Evolutionary conservation across 345 rosid genomes (phyloP).

Genomic region (Salix caprea): DNA sequence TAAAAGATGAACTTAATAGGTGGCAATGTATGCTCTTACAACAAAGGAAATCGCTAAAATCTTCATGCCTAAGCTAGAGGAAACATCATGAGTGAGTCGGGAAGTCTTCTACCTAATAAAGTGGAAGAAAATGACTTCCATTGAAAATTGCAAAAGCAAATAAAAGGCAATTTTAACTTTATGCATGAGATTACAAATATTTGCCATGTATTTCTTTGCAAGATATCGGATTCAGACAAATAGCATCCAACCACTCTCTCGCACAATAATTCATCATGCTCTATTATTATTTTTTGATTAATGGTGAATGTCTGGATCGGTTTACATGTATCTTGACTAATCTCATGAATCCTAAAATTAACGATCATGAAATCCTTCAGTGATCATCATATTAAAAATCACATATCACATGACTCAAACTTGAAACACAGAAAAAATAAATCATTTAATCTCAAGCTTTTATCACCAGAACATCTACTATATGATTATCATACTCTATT

Average conservation of each 20-base stretch:
- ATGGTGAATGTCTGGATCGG: rapidly evolving
- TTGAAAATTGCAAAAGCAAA: slow-evolving; percentile 19
- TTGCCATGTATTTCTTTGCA: not conserved
- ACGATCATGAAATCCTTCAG: rapidly evolving
- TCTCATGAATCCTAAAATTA: rapidly evolving
- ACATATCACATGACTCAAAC: rapidly evolving
- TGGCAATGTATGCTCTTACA: no score
- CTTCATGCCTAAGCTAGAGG: not conserved
- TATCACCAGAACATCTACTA: no score
- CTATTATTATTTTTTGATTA: not conserved
- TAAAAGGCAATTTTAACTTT: not conserved
- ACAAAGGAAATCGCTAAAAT: no score
- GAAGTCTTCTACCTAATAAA: slow-evolving; percentile 30
- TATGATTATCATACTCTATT: no score
- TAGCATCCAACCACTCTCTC: not conserved
- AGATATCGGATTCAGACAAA: not conserved
- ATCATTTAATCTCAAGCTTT: rapidly evolving
- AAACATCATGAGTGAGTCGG: not conserved
- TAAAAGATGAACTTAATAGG: no score
- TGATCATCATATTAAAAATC: rapidly evolving
- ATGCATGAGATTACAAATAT: not conserved
- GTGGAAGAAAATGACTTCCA: slow-evolving; percentile 29
- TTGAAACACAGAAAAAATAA: no score
- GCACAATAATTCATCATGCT: not conserved
- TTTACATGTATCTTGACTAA: rapidly evolving